A percentile compares a stretch with the other conserved stretches of the same genome.
These are phyloP conservation scores for Beta lomatogona DNA, from an alignment of 179 eudicot species.

Conservation along the genomic window DNA sequence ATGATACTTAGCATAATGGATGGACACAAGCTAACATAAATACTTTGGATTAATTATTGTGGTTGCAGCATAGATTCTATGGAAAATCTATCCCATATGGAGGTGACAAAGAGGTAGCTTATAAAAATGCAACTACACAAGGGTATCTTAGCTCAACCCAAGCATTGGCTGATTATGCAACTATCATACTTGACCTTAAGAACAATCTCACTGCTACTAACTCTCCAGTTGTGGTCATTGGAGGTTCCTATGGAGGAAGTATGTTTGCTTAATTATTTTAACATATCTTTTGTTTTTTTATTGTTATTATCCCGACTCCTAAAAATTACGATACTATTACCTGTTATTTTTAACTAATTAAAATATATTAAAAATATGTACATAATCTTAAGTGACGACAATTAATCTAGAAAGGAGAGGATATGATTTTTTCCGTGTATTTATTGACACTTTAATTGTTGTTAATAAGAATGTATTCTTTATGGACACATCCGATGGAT, in stretches of 20 bases:
- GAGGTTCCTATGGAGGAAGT: slow-evolving; percentile 99
- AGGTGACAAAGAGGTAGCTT: slow-evolving; percentile 46
- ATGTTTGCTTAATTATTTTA: slow-evolving; percentile 11
- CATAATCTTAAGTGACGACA: too few species aligned
- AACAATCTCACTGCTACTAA: slow-evolving; percentile 60
- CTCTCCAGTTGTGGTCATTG: slow-evolving; percentile 86
- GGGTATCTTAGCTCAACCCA: slow-evolving; percentile 84
- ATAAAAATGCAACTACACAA: slow-evolving; percentile 62
- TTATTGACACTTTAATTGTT: background rate
- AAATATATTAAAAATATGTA: too few species aligned
- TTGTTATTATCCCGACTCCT: too few species aligned
- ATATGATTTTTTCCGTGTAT: background rate
- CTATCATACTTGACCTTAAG: slow-evolving; percentile 75
- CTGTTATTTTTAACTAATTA: too few species aligned
- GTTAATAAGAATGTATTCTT: background rate
- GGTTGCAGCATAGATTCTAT: slow-evolving; percentile 79
- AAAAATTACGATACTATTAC: too few species aligned
- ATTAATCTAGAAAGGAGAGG: too few species aligned
- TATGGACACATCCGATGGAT: too few species aligned
- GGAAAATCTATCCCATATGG: slow-evolving; percentile 86
- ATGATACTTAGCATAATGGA: background rate
- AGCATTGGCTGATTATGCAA: slow-evolving; percentile 92
- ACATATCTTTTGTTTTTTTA: background rate
- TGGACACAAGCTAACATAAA: background rate
- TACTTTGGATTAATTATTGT: background rate